A percentile compares a stretch with the other conserved stretches of the same genome.
phyloP scores from a whole-genome alignment of 495 filamentous ascomycete species.

The Neurospora sp. region DNA sequence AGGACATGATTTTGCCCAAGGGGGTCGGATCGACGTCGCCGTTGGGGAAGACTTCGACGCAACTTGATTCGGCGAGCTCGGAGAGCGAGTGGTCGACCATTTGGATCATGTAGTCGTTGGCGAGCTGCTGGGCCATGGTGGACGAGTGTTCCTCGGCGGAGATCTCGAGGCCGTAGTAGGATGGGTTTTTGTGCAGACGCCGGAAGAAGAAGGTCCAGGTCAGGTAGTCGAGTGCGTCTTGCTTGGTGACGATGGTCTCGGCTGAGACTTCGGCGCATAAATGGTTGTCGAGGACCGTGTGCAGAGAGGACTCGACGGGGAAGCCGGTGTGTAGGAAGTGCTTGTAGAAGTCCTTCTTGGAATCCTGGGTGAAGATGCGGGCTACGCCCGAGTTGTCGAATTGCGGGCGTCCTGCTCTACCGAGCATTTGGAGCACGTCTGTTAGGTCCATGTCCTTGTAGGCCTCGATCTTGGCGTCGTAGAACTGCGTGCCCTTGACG shows the following conservation, averaged over 20 bases:
- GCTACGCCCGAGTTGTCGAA: conserved; percentile 95
- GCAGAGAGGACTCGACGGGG: conserved; percentile 90
- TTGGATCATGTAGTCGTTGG: conserved; percentile 85
- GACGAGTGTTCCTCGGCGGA: conserved; percentile 88
- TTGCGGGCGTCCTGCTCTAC: conserved; percentile 88
- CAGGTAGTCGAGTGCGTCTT: conserved; percentile 94
- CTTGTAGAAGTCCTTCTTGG: conserved; percentile 99
- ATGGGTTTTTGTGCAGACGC: conserved; percentile 93
- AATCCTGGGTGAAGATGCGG: conserved; percentile 91
- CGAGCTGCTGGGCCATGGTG: conserved; percentile 68
- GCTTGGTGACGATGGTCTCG: conserved; percentile 83
- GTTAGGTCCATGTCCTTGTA: conserved; percentile 99
- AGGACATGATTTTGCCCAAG: conserved; percentile 95
- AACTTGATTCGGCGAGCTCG: conserved; percentile 73
- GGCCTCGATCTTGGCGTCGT: conserved; percentile 93
- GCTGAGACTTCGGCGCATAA: conserved; percentile 91
- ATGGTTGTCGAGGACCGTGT: conserved; percentile 96
- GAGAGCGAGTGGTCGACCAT: conserved; percentile 77
- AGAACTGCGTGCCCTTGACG: conserved; percentile 97
- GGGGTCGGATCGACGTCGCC: conserved; percentile 83
- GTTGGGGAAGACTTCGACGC: conserved; percentile 70
- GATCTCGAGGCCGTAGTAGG: conserved; percentile 94
- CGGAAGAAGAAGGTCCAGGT: conserved; percentile 99
- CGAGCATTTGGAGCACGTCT: conserved; percentile 97
- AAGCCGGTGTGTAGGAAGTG: conserved; percentile 98